Percentiles rank a stretch among this genome's conserved stretches.
phyloP scores from a whole-genome alignment of 2,329 filamentous ascomycete species.

The Microthyrium microscopicum region DNA sequence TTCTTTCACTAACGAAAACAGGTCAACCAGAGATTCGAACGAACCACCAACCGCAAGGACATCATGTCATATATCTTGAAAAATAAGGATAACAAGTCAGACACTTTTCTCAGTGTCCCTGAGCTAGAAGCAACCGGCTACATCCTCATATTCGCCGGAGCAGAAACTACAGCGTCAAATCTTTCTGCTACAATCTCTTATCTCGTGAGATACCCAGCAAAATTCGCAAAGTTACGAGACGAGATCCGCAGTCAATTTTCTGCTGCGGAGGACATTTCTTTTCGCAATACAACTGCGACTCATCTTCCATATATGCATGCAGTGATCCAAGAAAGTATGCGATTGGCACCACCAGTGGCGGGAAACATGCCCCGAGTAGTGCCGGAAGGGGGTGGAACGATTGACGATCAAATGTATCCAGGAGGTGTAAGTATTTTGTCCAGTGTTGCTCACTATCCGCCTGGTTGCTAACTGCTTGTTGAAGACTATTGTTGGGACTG shows the following conservation, averaged over 20 bases:
- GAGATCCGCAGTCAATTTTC: conserved; percentile 6
- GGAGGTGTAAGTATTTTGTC: conserved; percentile 11
- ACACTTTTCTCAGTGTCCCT: conserved; percentile 12
- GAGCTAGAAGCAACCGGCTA: conserved; percentile 10
- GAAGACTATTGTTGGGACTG: conserved; percentile 12
- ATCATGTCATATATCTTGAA: conserved; percentile 21
- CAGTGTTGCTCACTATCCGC: neutral
- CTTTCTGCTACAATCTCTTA: conserved; percentile 6
- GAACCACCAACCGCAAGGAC: conserved; percentile 17
- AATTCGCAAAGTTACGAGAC: conserved; percentile 2
- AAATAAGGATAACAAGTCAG: conserved; percentile 18
- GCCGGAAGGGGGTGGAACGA: conserved; percentile 6
- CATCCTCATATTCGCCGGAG: conserved; percentile 10
- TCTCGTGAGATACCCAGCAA: conserved; percentile 6
- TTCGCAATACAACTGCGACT: neutral
- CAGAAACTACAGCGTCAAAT: conserved; percentile 9
- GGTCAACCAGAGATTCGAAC: conserved; percentile 15
- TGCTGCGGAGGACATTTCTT: conserved; percentile 5
- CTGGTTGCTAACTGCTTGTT: neutral
- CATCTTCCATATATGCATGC: conserved; percentile 26
- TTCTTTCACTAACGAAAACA: conserved; percentile 11
- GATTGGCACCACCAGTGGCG: conserved; percentile 29
- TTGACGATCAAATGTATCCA: conserved; percentile 13
- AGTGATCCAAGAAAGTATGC: conserved; percentile 29
- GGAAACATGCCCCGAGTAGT: conserved; percentile 21